A percentile compares a stretch with the other conserved stretches of the same genome.
Conservation (phyloP, 495 filamentous ascomycete genomes). For the Hyaloscypha bicolor region DNA sequence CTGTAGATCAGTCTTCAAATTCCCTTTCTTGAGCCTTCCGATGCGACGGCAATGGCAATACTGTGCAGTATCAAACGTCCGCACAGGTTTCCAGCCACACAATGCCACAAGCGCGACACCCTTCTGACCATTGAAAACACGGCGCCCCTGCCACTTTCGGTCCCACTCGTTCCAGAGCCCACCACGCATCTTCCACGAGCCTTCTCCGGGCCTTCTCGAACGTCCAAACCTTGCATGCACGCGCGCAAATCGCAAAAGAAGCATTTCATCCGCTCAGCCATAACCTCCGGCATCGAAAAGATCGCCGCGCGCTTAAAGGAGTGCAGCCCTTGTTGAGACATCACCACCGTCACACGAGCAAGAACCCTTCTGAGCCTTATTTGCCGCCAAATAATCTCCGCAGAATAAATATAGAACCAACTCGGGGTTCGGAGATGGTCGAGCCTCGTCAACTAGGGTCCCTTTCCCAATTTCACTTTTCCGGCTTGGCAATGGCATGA, state of each 20-base stretch:
- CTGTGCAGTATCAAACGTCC: not conserved
- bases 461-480: slow-evolving; percentile 1
- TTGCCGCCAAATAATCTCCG: not conserved
- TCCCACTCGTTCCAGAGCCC: not conserved
- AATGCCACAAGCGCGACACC: not conserved
- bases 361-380: not conserved
- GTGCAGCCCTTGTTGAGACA: not conserved
- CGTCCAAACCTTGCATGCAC: not conserved
- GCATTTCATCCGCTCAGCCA: not conserved
- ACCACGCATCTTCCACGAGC: too few species aligned
- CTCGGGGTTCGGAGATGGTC: not conserved
- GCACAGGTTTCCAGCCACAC: not conserved
- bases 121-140: not conserved
- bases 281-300: not conserved
- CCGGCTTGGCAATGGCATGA: not conserved
- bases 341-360: not conserved
- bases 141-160: not conserved
- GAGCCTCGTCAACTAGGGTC: not conserved
- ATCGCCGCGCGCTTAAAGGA: not conserved
- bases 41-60: not conserved
- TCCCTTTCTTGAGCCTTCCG: not conserved
- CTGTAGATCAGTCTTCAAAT: not conserved
- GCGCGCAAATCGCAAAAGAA: not conserved
- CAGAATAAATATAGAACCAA: not conserved
- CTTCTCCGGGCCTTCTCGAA: not conserved